Percentiles rank a stretch among this genome's conserved stretches.
Evolutionary conservation across 139 green algal genomes (phyloP).

Genomic region (Deuterostichococcus epilithicus): DNA sequence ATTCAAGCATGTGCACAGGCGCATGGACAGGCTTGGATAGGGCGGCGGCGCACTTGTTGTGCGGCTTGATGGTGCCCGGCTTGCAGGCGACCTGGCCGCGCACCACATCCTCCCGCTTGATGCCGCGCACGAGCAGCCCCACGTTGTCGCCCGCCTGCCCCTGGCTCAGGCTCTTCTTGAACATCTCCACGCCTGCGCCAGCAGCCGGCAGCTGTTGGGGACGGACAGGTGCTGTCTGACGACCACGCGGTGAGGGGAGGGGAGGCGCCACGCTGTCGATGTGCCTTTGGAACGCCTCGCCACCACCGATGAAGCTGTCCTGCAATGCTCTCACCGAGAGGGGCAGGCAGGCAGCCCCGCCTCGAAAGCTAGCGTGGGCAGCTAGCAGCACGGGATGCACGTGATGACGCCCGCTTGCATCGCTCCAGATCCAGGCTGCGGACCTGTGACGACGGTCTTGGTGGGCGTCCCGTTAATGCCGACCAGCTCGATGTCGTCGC

Average conservation of each 20-base stretch:
- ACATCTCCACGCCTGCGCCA: slow-evolving; percentile 89
- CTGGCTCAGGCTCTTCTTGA: slow-evolving; percentile 93
- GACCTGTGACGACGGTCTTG: slow-evolving; percentile 81
- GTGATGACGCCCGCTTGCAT: too few species aligned
- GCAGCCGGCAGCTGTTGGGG: neutral
- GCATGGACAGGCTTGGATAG: too few species aligned
- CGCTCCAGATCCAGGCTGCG: neutral
- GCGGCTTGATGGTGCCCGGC: slow-evolving; percentile 76
- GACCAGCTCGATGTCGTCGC: slow-evolving; percentile 93
- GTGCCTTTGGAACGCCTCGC: too few species aligned
- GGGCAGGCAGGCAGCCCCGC: too few species aligned
- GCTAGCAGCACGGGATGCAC: too few species aligned
- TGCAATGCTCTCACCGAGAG: too few species aligned
- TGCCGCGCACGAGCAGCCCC: slow-evolving; percentile 89
- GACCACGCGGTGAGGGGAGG: too few species aligned
- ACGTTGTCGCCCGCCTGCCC: slow-evolving; percentile 97
- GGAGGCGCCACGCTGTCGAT: too few species aligned
- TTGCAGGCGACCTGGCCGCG: slow-evolving; percentile 91
- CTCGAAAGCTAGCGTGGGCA: too few species aligned
- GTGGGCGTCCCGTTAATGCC: slow-evolving; percentile 63
- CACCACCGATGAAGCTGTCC: too few species aligned
- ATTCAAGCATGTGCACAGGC: too few species aligned
- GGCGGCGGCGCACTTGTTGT: slow-evolving; percentile 32
- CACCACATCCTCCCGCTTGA: slow-evolving; percentile 93
- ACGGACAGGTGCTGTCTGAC: too few species aligned